Evolutionary conservation across 768 basidiomycete genomes (phyloP).

Genomic region (Russula foetens): DNA sequence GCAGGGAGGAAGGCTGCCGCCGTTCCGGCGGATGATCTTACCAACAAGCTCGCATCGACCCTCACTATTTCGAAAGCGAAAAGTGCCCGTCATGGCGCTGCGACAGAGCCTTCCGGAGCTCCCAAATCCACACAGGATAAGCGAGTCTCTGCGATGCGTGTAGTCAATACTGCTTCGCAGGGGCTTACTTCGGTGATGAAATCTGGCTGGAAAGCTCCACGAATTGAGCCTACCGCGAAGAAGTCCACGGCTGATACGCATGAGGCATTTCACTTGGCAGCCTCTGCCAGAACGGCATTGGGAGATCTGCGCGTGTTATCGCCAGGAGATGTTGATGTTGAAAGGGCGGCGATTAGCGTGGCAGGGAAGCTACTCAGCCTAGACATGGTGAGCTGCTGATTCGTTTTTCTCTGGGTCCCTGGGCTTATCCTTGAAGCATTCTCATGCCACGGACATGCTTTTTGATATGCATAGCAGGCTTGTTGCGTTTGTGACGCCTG

Average conservation of each 20-base stretch:
- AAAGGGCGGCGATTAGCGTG: slow-evolving; percentile 63
- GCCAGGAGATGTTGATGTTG: slow-evolving; percentile 52
- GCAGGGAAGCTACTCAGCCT: slow-evolving; percentile 57
- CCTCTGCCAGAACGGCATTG: slow-evolving; percentile 39
- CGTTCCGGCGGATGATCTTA: slow-evolving; percentile 20
- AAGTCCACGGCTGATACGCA: slow-evolving; percentile 22
- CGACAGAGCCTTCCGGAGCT: background rate
- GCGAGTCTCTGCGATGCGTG: slow-evolving; percentile 42
- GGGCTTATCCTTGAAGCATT: slow-evolving; percentile 35
- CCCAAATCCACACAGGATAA: background rate
- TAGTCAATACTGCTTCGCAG: slow-evolving; percentile 56
- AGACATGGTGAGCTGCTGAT: slow-evolving; percentile 52
- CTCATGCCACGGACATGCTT: slow-evolving; percentile 40
- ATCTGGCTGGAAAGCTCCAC: slow-evolving; percentile 49
- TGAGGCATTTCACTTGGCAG: slow-evolving; percentile 30
- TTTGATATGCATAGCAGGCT: slow-evolving; percentile 40
- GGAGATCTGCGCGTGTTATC: slow-evolving; percentile 36
- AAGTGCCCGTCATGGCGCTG: background rate
- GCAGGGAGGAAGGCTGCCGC: background rate
- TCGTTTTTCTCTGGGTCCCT: background rate
- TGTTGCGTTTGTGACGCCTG: slow-evolving; percentile 22
- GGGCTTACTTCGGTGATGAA: slow-evolving; percentile 43
- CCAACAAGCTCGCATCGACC: slow-evolving; percentile 22
- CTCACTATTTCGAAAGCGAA: slow-evolving; percentile 24
- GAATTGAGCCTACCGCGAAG: slow-evolving; percentile 24